Percentiles rank a stretch among this genome's conserved stretches.
phyloP scores from a whole-genome alignment of 805 yeast species.

The Lachancea lanzarotensis region DNA sequence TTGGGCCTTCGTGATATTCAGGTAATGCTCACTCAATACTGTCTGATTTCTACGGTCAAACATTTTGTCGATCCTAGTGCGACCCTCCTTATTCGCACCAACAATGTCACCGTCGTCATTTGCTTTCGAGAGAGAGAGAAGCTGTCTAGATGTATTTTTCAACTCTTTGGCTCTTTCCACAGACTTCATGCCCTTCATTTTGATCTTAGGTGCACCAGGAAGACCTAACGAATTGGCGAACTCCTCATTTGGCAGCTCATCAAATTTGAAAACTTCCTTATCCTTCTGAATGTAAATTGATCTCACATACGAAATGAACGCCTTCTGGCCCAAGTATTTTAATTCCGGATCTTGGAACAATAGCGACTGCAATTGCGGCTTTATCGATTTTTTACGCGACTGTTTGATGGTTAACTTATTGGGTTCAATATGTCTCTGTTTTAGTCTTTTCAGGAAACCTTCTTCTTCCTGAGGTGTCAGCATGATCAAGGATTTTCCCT shows the following conservation, averaged over 20 bases:
- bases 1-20: constrained; percentile 54
- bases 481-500: constrained; percentile 77
- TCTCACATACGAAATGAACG: constrained; percentile 84
- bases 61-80: constrained; percentile 92
- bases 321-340: constrained; percentile 91
- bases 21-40: constrained; percentile 82
- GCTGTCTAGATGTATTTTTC: constrained; percentile 75
- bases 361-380: constrained; percentile 78
- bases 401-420: constrained; percentile 68
- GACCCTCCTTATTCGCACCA: constrained; percentile 38
- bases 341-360: constrained; percentile 88
- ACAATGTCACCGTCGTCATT: constrained; percentile 59
- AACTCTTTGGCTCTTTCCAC: constrained; percentile 50
- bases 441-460: constrained; percentile 60
- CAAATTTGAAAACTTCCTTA: constrained; percentile 75
- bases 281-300: constrained; percentile 83
- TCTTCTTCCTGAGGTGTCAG: constrained; percentile 78
- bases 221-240: constrained; percentile 85
- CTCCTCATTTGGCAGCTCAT: constrained; percentile 69
- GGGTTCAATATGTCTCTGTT: constrained; percentile 58
- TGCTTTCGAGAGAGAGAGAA: constrained; percentile 49
- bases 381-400: constrained; percentile 63
- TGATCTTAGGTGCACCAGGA: constrained; percentile 94
- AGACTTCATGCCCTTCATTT: constrained; percentile 48
- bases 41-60: constrained; percentile 92